Conservation (phyloP, 805 yeast species). For the Lachancea mirantina region DNA sequence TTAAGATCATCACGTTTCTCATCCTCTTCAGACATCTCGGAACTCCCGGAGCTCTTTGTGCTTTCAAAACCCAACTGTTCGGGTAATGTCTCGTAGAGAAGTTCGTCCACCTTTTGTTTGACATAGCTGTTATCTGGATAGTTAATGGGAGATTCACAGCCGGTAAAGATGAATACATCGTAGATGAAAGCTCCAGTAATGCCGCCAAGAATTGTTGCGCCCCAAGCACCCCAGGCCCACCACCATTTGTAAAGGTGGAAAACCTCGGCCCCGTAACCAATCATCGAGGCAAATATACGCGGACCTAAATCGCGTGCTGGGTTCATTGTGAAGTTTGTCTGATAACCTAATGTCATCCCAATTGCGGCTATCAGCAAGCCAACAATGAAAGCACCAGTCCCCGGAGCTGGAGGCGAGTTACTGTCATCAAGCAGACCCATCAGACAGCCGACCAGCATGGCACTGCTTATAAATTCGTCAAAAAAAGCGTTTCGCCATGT, state of each 20-base stretch:
- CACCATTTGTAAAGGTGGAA: conserved; percentile 23
- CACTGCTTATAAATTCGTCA: conserved; percentile 37
- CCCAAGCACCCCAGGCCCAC: conserved; percentile 33
- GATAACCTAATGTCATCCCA: conserved; percentile 40
- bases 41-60: no score
- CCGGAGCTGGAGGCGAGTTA: conserved; percentile 35
- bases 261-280: conserved; percentile 32
- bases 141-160: conserved; percentile 38
- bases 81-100: no score
- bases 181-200: conserved; percentile 37
- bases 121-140: conserved; percentile 25
- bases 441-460: conserved; percentile 36
- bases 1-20: no score
- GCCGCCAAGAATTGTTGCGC: conserved; percentile 39
- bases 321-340: conserved; percentile 43
- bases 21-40: no score
- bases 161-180: conserved; percentile 38
- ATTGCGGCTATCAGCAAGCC: conserved; percentile 36
- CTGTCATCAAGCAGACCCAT: conserved; percentile 39
- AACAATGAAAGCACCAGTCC: conserved; percentile 37
- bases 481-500: conserved; percentile 35
- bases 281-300: conserved; percentile 36
- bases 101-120: conserved; percentile 12
- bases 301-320: conserved; percentile 45
- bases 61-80: no score